phyloP scores from a whole-genome alignment of 441 rosid species.

The Populus hybrid region DNA sequence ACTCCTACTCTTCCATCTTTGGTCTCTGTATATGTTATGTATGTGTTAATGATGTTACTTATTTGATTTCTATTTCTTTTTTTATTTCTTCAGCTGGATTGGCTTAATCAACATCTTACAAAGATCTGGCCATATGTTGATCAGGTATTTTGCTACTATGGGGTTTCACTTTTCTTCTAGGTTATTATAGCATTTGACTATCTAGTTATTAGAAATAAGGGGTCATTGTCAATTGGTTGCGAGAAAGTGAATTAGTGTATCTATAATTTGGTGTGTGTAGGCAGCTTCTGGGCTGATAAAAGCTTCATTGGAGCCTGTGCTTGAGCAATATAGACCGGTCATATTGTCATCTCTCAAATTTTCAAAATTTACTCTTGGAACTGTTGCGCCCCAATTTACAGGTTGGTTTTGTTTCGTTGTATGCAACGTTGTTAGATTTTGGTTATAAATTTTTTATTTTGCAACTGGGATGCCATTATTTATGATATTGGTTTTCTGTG shows the following conservation, averaged over 20 bases:
- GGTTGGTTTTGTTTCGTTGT: constrained; percentile 35
- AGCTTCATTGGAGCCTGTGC: constrained; percentile 71
- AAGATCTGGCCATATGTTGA: constrained; percentile 99
- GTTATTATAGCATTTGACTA: background rate
- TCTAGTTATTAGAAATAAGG: constrained; percentile 1
- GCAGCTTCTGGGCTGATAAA: constrained; percentile 91
- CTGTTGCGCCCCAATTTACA: constrained; percentile 95
- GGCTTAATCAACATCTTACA: constrained; percentile 81
- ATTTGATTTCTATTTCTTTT: constrained; percentile 17
- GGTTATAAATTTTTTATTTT: background rate
- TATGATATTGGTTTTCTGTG: background rate
- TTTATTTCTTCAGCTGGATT: constrained; percentile 57
- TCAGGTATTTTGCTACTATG: constrained; percentile 39
- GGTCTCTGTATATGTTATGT: background rate
- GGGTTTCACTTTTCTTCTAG: constrained; percentile 4
- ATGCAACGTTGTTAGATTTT: background rate
- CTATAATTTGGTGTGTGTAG: constrained; percentile 31
- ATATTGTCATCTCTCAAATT: constrained; percentile 77
- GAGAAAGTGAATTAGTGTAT: constrained; percentile 2
- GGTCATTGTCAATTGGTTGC: background rate
- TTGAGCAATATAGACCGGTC: constrained; percentile 78
- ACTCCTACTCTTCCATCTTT: background rate
- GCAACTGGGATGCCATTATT: background rate
- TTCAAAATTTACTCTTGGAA: constrained; percentile 82
- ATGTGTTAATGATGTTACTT: constrained; percentile 16